A percentile compares a stretch with the other conserved stretches of the same genome.
Conservation (phyloP, 441 rosid genomes). For the Arabidopsis hybrid region DNA sequence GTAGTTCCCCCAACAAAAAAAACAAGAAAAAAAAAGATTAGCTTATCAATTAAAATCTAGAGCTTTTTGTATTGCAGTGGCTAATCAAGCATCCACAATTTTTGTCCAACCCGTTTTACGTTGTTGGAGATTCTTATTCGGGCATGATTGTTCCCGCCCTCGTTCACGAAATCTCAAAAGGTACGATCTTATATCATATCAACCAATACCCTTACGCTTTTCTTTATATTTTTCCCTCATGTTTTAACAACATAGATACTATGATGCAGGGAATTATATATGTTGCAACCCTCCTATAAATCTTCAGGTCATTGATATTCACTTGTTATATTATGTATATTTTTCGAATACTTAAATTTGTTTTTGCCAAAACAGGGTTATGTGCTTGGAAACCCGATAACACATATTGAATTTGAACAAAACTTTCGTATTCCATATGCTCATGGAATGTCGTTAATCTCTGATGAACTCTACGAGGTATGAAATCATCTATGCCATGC, state of each 20-base stretch:
- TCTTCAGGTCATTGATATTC: slow-evolving; percentile 2
- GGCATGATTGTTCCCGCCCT: slow-evolving; percentile 50
- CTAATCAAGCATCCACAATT: slow-evolving; percentile 44
- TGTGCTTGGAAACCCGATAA: slow-evolving; percentile 18
- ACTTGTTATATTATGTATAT: neutral
- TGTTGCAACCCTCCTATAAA: slow-evolving; percentile 45
- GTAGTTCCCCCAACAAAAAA: no score
- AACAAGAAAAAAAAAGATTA: no score
- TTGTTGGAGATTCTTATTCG: slow-evolving; percentile 47
- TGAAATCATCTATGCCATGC: no score
- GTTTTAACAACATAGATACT: neutral
- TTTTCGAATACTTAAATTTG: neutral
- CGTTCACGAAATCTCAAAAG: slow-evolving; percentile 46
- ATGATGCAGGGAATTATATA: slow-evolving; percentile 34
- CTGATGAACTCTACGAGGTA: slow-evolving; percentile 11
- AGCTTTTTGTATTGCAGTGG: slow-evolving; percentile 40
- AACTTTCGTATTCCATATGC: slow-evolving; percentile 8
- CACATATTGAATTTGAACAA: neutral
- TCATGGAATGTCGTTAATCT: slow-evolving; percentile 14
- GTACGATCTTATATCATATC: slow-evolving; percentile 9
- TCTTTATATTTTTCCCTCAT: neutral
- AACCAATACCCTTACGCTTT: neutral
- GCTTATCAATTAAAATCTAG: no score
- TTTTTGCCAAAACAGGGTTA: slow-evolving; percentile 1
- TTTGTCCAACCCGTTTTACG: slow-evolving; percentile 37